These are phyloP conservation scores for Podospora anserina DNA, from an alignment of 495 filamentous ascomycete genomes.

Conservation along the genomic window DNA sequence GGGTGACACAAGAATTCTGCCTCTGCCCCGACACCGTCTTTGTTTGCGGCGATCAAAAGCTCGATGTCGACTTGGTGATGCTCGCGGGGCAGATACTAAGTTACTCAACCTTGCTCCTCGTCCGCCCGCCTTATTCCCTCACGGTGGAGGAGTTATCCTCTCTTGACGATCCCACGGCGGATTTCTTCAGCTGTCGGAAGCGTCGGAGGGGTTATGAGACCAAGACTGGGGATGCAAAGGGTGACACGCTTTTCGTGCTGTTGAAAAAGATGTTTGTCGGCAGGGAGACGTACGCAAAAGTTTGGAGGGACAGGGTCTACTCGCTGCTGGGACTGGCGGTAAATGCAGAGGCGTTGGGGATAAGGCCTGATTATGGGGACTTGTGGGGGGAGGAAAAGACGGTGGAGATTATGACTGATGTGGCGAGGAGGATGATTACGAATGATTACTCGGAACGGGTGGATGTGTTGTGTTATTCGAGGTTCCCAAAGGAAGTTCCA, in stretches of 20 bases:
- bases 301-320: constrained; percentile 17
- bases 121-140: neutral
- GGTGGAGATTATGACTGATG: neutral
- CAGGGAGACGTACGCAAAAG: neutral
- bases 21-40: constrained; percentile 28
- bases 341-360: constrained; percentile 16
- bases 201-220: neutral
- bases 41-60: constrained; percentile 16
- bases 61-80: constrained; percentile 8
- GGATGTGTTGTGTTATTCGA: constrained; percentile 10
- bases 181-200: neutral
- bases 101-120: neutral
- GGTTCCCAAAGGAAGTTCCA: constrained; percentile 11
- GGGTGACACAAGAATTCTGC: constrained; percentile 34
- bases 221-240: neutral
- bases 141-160: neutral
- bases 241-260: constrained; percentile 10
- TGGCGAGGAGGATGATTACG: constrained; percentile 17
- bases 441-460: neutral
- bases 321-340: constrained; percentile 18
- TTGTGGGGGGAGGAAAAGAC: neutral
- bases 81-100: neutral
- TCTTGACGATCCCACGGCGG: neutral
- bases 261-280: constrained; percentile 10
- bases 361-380: constrained; percentile 13